Conservation (phyloP, 1,139 yeast species). For the Yamadazyma taylorii region DNA sequence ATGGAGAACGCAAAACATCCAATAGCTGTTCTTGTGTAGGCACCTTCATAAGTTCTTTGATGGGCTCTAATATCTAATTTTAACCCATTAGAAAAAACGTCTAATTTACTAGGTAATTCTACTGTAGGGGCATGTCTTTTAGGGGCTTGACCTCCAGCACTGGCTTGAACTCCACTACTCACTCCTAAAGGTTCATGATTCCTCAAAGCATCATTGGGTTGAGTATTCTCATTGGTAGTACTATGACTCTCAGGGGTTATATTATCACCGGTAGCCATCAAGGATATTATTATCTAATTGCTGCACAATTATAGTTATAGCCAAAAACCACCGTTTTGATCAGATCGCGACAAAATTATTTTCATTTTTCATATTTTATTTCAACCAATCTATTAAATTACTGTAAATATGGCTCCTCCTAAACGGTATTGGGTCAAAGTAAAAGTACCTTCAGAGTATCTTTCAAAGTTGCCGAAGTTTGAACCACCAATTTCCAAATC, state of each 20-base stretch:
- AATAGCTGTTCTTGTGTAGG: conserved; percentile 55
- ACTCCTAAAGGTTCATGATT: neutral
- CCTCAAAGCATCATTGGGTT: no score
- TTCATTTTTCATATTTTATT: no score
- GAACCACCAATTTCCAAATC: conserved; percentile 32
- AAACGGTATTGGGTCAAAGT: conserved; percentile 37
- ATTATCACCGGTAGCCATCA: no score
- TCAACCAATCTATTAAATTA: no score
- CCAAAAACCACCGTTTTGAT: neutral
- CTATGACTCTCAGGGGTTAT: no score
- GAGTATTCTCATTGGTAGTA: no score
- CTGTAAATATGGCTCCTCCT: conserved; percentile 39
- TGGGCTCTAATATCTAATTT: conserved; percentile 58
- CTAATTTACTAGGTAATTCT: conserved; percentile 36
- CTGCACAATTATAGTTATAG: no score
- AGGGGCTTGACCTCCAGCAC: neutral
- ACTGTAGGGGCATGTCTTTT: conserved; percentile 2
- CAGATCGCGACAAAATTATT: conserved; percentile 2
- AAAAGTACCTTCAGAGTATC: conserved; percentile 28
- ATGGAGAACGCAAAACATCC: conserved; percentile 47
- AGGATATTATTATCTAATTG: no score
- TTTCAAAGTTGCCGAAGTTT: conserved; percentile 37
- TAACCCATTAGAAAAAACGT: conserved; percentile 34
- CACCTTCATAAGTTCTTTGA: conserved; percentile 63
- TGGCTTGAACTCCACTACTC: neutral